Evolutionary conservation across 441 rosid genomes (phyloP).

Genomic region (Adansonia madagascariensis): DNA sequence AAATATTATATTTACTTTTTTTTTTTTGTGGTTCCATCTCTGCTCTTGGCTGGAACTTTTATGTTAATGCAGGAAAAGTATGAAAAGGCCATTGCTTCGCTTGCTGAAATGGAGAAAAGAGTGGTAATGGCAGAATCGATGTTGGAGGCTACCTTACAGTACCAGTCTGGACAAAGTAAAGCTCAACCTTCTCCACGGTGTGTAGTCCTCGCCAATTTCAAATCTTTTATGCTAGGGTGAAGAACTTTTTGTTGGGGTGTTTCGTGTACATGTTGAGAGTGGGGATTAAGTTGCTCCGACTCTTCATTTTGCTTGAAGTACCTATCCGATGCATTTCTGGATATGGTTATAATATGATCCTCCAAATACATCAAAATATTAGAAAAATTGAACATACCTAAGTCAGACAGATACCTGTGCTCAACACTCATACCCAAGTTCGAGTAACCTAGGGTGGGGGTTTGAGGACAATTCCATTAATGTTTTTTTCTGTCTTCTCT

Average conservation of each 20-base stretch:
- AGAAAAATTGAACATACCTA: too few relatives aligned
- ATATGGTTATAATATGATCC: too few relatives aligned
- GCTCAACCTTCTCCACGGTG: slow-evolving; percentile 89
- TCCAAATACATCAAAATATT: too few relatives aligned
- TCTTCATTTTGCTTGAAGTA: too few relatives aligned
- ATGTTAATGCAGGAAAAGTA: slow-evolving; percentile 74
- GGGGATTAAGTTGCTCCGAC: too few relatives aligned
- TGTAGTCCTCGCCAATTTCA: slow-evolving; percentile 30
- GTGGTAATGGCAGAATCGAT: slow-evolving; percentile 96
- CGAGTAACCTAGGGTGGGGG: too few relatives aligned
- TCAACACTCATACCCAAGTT: too few relatives aligned
- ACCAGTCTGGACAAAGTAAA: slow-evolving; percentile 85
- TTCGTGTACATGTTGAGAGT: neutral
- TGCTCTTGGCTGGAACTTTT: neutral
- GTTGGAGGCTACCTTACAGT: slow-evolving; percentile 94
- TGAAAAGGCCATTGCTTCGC: slow-evolving; percentile 69
- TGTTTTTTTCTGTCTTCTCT: neutral
- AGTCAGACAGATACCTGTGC: too few relatives aligned
- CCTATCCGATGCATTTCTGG: too few relatives aligned
- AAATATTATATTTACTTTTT: neutral
- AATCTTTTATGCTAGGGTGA: neutral
- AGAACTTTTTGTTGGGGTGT: neutral
- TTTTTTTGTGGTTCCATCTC: neutral
- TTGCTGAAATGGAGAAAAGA: slow-evolving; percentile 93
- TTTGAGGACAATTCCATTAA: neutral